Percentiles rank a stretch among this genome's conserved stretches.
Conservation (phyloP, 73 alveolate genomes). For the Symbiodinium pilosum region DNA sequence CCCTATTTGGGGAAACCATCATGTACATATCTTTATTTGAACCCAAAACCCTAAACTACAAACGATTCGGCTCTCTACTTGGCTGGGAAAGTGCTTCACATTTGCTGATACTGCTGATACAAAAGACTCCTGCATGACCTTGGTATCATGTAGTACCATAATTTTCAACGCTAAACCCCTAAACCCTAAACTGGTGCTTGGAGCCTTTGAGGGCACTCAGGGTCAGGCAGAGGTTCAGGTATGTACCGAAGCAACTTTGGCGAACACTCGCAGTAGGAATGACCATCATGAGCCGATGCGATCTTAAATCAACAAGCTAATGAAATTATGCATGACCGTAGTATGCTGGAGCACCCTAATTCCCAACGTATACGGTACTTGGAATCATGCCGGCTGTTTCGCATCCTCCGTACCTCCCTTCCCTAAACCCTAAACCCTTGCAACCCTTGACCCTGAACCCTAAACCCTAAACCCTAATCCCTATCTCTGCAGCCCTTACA, state of each 20-base stretch:
- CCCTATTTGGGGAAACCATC: background rate
- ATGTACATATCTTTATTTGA: background rate
- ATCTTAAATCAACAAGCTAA: background rate
- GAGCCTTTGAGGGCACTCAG: background rate
- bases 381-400: no score
- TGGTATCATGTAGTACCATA: background rate
- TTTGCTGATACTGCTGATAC: background rate
- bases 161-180: background rate
- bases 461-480: background rate
- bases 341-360: background rate
- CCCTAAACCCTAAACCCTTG: no score
- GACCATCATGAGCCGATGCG: background rate
- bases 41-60: background rate
- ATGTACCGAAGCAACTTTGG: background rate
- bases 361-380: background rate
- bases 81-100: background rate
- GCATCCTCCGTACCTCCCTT: no score
- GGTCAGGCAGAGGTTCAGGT: background rate
- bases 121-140: background rate
- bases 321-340: background rate
- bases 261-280: background rate
- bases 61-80: background rate
- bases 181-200: background rate
- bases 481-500: background rate
- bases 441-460: background rate